Evolutionary conservation across 2,329 filamentous ascomycete genomes (phyloP).

Genomic region (Leptosphaerulina australis): DNA sequence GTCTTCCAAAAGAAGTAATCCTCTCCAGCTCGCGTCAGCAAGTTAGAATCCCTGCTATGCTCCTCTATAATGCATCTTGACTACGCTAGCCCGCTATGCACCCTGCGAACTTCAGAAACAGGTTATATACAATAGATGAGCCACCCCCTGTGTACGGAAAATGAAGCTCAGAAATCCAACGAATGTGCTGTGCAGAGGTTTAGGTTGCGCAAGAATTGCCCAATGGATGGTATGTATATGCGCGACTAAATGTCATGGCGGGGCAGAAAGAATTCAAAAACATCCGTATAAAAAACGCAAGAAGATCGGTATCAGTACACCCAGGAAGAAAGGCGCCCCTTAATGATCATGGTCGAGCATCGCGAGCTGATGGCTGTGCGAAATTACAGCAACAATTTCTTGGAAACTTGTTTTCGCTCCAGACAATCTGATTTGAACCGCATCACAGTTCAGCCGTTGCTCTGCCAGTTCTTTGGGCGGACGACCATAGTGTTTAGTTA

Average conservation of each 20-base stretch:
- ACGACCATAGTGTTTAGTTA: too few relatives aligned
- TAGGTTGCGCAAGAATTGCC: not conserved
- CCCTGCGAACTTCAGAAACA: not conserved
- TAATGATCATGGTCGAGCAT: too few relatives aligned
- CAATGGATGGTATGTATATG: not conserved
- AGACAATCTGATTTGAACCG: too few relatives aligned
- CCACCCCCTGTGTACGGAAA: not conserved
- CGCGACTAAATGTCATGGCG: not conserved
- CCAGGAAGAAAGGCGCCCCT: too few relatives aligned
- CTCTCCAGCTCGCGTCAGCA: too few relatives aligned
- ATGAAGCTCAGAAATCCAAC: not conserved
- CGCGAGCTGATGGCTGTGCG: too few relatives aligned
- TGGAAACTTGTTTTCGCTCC: too few relatives aligned
- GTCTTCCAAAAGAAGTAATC: too few relatives aligned
- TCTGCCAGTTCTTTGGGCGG: too few relatives aligned
- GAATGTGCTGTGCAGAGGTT: not conserved
- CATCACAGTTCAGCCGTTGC: too few relatives aligned
- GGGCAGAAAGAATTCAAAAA: not conserved
- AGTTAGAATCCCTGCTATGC: not conserved
- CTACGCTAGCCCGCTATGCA: not conserved
- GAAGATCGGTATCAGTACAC: not conserved
- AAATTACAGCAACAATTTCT: too few relatives aligned
- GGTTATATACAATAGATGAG: not conserved
- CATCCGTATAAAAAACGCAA: slow-evolving; percentile 2
- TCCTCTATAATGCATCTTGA: not conserved